Conservation (phyloP, 2,329 filamentous ascomycete genomes). For the Elsinoe perseae region DNA sequence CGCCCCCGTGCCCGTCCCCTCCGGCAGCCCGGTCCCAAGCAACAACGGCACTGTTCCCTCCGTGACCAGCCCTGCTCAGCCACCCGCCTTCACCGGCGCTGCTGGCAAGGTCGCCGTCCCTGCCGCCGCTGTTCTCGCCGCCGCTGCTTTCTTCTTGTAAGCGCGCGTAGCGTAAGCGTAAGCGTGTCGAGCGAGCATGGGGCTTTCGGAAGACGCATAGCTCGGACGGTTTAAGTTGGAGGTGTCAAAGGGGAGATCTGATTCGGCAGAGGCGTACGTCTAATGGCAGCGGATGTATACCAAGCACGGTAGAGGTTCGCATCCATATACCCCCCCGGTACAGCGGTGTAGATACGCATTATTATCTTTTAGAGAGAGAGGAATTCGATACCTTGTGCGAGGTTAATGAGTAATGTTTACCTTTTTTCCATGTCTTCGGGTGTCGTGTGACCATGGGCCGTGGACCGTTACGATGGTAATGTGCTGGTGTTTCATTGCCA, state of each 20-base stretch:
- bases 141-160: conserved; percentile 21
- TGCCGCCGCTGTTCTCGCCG: conserved; percentile 45
- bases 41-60: conserved; percentile 18
- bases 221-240: too few species aligned
- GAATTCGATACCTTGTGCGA: neutral
- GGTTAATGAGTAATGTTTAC: conserved; percentile 9
- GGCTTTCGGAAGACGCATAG: too few species aligned
- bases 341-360: conserved; percentile 3
- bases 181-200: too few species aligned
- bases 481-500: too few species aligned
- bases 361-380: neutral
- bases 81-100: conserved; percentile 42
- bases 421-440: neutral
- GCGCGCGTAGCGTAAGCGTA: too few species aligned
- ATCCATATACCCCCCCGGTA: neutral
- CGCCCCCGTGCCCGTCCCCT: conserved; percentile 17
- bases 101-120: conserved; percentile 37
- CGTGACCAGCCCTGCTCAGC: conserved; percentile 25
- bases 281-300: neutral
- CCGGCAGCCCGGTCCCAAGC: conserved; percentile 15
- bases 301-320: neutral
- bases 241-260: neutral
- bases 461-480: too few species aligned
- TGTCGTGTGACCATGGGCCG: neutral
- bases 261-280: neutral